Conservation (phyloP, 768 basidiomycete species). For the Auricularia cornea region DNA sequence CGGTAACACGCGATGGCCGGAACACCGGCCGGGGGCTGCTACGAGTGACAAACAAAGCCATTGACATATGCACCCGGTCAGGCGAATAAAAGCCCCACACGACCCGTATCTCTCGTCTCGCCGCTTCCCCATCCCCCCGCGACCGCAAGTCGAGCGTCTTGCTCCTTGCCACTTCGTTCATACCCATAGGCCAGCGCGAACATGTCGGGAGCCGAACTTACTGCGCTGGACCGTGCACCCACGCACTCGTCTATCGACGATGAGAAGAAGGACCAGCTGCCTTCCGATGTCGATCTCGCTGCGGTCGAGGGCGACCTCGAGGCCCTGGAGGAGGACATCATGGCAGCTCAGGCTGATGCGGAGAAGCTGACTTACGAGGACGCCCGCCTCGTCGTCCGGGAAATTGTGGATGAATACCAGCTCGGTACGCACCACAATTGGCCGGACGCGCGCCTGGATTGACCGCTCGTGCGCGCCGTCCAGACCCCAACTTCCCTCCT, state of each 20-base stretch:
- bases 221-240: background rate
- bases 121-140: too few relatives aligned
- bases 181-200: background rate
- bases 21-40: too few relatives aligned
- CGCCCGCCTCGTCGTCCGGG: background rate
- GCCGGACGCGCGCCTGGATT: too few relatives aligned
- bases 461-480: background rate
- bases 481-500: constrained; percentile 7
- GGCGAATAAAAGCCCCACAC: too few relatives aligned
- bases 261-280: background rate
- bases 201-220: background rate
- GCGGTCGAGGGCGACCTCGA: background rate
- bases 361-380: background rate
- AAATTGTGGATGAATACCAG: background rate
- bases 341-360: background rate
- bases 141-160: too few relatives aligned
- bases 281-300: background rate
- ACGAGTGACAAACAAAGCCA: too few relatives aligned
- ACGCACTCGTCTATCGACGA: background rate
- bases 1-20: too few relatives aligned
- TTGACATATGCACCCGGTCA: too few relatives aligned
- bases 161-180: background rate
- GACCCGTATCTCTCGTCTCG: too few relatives aligned
- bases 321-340: background rate
- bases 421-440: background rate